Conservation (phyloP, 2,329 filamentous ascomycete species). For the Pseudogymnoascus sp. region DNA sequence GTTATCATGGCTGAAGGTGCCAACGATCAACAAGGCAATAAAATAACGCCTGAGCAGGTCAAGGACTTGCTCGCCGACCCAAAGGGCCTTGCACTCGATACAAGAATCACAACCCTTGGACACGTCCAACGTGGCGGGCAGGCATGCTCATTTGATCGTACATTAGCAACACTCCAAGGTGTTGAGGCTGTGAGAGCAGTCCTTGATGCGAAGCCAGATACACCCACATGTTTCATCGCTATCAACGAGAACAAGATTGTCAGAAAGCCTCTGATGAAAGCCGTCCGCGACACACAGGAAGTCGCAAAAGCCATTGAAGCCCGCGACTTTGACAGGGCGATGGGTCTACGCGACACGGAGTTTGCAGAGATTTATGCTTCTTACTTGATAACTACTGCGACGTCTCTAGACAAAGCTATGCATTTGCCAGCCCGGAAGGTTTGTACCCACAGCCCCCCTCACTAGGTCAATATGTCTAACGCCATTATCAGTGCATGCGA, state of each 20-base stretch:
- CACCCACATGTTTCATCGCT: constrained; percentile 88
- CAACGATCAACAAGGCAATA: constrained; percentile 73
- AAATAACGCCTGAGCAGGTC: constrained; percentile 73
- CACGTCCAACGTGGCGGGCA: constrained; percentile 95
- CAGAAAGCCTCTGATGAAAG: constrained; percentile 79
- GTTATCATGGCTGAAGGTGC: constrained; percentile 97
- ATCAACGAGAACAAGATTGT: constrained; percentile 98
- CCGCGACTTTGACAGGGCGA: constrained; percentile 80
- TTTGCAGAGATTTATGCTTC: constrained; percentile 88
- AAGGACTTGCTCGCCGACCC: constrained; percentile 79
- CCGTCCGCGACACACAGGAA: constrained; percentile 76
- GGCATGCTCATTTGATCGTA: constrained; percentile 88
- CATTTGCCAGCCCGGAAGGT: constrained; percentile 65
- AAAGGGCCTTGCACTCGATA: constrained; percentile 74
- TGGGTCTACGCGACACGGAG: constrained; percentile 82
- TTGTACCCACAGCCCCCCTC: constrained; percentile 22
- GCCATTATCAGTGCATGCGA: constrained; percentile 60
- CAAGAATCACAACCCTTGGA: constrained; percentile 86
- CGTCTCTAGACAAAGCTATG: constrained; percentile 59
- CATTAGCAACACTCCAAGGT: constrained; percentile 86
- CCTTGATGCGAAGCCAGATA: constrained; percentile 79
- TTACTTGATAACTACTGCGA: constrained; percentile 84
- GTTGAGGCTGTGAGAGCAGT: constrained; percentile 91
- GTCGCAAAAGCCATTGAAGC: constrained; percentile 74
- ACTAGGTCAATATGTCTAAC: constrained; percentile 23